phyloP scores from a whole-genome alignment of 106 monocot genomes.

The Allium sativum region DNA sequence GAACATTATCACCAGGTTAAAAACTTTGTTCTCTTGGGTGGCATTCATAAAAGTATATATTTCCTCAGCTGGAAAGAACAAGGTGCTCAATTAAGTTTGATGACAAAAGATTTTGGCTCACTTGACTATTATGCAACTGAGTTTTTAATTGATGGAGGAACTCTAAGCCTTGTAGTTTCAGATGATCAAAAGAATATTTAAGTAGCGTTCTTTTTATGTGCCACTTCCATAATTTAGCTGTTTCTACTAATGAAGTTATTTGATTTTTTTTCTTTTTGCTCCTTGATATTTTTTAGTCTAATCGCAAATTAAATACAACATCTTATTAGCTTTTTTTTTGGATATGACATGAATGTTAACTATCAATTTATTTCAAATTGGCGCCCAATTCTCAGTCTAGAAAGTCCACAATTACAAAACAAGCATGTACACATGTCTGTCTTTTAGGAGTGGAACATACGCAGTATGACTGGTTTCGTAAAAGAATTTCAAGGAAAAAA shows the following conservation, averaged over 20 bases:
- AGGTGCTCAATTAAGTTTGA: conserved; percentile 80
- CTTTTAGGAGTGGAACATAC: conserved; percentile 51
- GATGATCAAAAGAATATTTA: conserved; percentile 95
- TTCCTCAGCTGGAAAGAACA: conserved; percentile 99
- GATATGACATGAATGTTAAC: no score
- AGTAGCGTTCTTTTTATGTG: conserved; percentile 16
- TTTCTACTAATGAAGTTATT: not conserved
- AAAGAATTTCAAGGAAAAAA: conserved; percentile 57
- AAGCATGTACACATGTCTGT: no score
- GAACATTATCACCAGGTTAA: conserved; percentile 45
- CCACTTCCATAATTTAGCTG: not conserved
- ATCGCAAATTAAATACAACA: no score
- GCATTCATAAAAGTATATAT: conserved; percentile 94
- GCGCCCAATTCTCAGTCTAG: no score
- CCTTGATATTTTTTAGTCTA: no score
- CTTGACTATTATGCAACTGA: conserved; percentile 98
- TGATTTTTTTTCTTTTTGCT: no score
- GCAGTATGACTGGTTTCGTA: conserved; percentile 41
- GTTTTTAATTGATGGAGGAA: conserved; percentile 95
- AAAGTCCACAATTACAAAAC: no score
- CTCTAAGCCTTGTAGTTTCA: conserved; percentile 89
- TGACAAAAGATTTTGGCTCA: conserved; percentile 97
- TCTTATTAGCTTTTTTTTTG: no score
- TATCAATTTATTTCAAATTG: no score
- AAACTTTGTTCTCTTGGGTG: conserved; percentile 90